Evolutionary conservation across 768 basidiomycete species (phyloP), one percentile per base, ranked within the genome.

Genomic region (Hortiboletus campestris): DNA sequence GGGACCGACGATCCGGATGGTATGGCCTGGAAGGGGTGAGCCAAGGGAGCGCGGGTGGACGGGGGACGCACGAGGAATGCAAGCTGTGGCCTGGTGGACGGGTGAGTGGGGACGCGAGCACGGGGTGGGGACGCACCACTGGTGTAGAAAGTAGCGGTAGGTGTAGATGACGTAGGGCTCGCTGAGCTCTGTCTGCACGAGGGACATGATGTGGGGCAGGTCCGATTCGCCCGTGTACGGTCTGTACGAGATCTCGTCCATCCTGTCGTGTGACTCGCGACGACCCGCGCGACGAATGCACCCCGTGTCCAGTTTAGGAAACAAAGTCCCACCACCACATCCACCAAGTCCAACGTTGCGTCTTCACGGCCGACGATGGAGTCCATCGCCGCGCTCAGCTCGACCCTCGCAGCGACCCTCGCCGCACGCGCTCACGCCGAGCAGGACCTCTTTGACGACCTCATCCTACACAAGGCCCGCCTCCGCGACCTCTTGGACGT

Each of bases 91-190:
- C 96, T 94, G 59, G 6, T 17, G 3, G 40, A 10, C 8, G 2
- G 12, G 20, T 28, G 41, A 34, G 25, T 0, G 14, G 13, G 28
- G 40, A 46, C 14, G 4, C n/a, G 25, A 6, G 6, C 16, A 19
- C 9, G 16, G 1, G 5, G 16, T 2, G 19, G 19, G 12, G 29
- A 75, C 92, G 64, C 53, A 97, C 97, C 97, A 99, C 63, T 94
- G 90, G 68, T 94, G 85, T 8, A 99, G 81, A 71, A 99, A 99
- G 71, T 99, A 98, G 2, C 95, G 88, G 64, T 94, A 98, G 0
- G 95, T 98, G 74, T 96, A 98, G 41, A 93, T 85, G 50, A 96
- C 92, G 74, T 94, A 98, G 41, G 96, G 96, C 73, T 98, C 95
- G 61, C 89, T 92, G 66, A 98, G 84, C 75, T 97, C 94, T 65